phyloP scores from a whole-genome alignment of 176 grass and related monocot species.

The Rhynchospora tenuis region DNA sequence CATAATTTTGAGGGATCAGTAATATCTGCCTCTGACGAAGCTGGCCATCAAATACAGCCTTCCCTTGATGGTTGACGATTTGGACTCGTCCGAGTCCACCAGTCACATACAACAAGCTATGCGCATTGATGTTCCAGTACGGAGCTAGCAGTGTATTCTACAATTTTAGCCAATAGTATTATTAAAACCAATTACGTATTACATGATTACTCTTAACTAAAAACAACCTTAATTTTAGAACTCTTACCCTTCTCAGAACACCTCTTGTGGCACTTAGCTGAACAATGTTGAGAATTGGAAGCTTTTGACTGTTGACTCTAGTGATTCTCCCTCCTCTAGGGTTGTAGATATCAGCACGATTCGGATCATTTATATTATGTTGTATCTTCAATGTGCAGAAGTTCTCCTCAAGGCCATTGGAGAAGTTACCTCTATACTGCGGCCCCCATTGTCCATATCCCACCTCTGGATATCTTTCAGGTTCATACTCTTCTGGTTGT shows the following conservation, averaged over 20 bases:
- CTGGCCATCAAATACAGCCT: slow-evolving; percentile 30
- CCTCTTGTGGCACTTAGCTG: slow-evolving; percentile 35
- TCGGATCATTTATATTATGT: slow-evolving; percentile 30
- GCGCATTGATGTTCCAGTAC: slow-evolving; percentile 39
- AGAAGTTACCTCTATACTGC: not conserved
- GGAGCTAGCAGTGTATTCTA: slow-evolving; percentile 30
- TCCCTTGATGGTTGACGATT: slow-evolving; percentile 26
- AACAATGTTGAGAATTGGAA: slow-evolving; percentile 25
- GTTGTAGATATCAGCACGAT: slow-evolving; percentile 33
- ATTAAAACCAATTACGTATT: not conserved
- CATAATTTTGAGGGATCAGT: slow-evolving; percentile 28
- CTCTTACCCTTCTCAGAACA: slow-evolving; percentile 31
- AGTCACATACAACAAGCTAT: slow-evolving; percentile 31
- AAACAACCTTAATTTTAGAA: not conserved
- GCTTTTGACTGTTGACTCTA: slow-evolving; percentile 31
- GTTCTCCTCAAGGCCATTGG: slow-evolving; percentile 27
- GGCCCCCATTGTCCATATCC: not conserved
- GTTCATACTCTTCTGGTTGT: not conserved
- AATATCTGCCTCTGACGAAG: slow-evolving; percentile 26
- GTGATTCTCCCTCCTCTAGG: slow-evolving; percentile 31
- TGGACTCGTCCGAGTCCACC: slow-evolving; percentile 25
- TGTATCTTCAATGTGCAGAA: slow-evolving; percentile 25
- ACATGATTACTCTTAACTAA: too few species aligned
- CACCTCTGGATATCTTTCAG: not conserved
- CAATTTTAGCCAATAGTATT: not conserved